phyloP scores from a whole-genome alignment of 495 filamentous ascomycete genomes.

The Rostrohypoxylon terebratum region DNA sequence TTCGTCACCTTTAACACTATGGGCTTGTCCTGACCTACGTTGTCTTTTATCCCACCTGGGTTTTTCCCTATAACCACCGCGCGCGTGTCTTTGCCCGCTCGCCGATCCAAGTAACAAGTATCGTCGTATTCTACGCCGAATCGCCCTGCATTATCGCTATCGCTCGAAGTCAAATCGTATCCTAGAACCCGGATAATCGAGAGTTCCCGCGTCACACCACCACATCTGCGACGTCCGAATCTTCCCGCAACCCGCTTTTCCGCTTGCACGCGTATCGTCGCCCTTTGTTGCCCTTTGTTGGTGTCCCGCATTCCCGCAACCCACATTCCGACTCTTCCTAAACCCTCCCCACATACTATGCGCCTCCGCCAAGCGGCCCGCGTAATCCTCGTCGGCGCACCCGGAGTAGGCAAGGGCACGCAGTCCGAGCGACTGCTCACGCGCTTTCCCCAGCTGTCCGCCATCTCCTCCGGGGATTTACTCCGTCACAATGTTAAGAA shows the following conservation, averaged over 20 bases:
- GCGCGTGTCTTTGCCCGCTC: constrained; percentile 6
- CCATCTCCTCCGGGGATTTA: constrained; percentile 93
- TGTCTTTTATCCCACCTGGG: constrained; percentile 13
- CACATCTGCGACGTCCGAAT: constrained; percentile 25
- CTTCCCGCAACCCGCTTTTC: constrained; percentile 30
- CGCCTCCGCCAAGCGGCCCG: constrained; percentile 85
- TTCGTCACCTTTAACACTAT: constrained; percentile 18
- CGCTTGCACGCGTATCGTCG: constrained; percentile 16
- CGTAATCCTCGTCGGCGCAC: constrained; percentile 95
- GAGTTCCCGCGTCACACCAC: constrained; percentile 18
- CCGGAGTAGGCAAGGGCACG: constrained; percentile 92
- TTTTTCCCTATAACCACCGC: not conserved
- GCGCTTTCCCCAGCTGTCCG: constrained; percentile 87
- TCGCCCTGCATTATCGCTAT: constrained; percentile 17
- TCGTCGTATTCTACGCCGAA: constrained; percentile 30
- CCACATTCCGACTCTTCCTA: constrained; percentile 16
- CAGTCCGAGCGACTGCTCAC: constrained; percentile 88
- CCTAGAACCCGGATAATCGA: constrained; percentile 21
- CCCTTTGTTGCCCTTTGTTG: not conserved
- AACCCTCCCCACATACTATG: constrained; percentile 53
- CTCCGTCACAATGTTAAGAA: constrained; percentile 91
- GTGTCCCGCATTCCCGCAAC: constrained; percentile 14
- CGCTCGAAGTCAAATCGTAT: constrained; percentile 6
- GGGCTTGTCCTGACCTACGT: constrained; percentile 27
- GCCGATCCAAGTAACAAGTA: constrained; percentile 8